These are phyloP conservation scores for Pythium coloratum DNA, from an alignment of 352 stramenopile genomes.

Conservation along the genomic window DNA sequence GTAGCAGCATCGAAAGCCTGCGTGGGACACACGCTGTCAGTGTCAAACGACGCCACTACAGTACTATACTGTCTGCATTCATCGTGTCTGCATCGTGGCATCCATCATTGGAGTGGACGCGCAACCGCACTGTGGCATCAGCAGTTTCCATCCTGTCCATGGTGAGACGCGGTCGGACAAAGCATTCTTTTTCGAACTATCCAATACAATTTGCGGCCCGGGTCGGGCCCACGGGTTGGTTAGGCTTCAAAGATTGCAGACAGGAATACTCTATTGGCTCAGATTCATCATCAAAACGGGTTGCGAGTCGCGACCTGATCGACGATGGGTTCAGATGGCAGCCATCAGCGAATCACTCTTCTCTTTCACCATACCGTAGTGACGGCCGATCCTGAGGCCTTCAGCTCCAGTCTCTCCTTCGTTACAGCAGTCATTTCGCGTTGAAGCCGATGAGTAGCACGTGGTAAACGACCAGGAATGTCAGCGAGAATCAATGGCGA, in stretches of 20 bases:
- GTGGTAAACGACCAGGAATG: too few relatives aligned
- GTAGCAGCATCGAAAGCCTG: too few relatives aligned
- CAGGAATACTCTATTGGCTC: not conserved
- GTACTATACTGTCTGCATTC: too few relatives aligned
- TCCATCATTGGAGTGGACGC: too few relatives aligned
- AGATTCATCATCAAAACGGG: not conserved
- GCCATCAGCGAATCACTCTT: not conserved
- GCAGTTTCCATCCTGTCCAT: too few relatives aligned
- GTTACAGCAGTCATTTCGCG: not conserved
- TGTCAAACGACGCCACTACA: too few relatives aligned
- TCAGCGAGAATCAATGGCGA: too few relatives aligned
- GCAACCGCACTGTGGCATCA: not conserved
- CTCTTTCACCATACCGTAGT: not conserved
- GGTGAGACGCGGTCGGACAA: not conserved
- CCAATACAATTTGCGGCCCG: not conserved
- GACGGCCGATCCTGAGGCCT: not conserved
- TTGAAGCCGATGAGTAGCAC: not conserved
- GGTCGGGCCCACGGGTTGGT: not conserved
- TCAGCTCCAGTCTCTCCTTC: not conserved
- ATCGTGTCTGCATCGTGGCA: too few relatives aligned
- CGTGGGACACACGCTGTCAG: too few relatives aligned
- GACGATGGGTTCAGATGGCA: not conserved
- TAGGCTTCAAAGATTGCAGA: too few relatives aligned
- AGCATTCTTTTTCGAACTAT: not conserved
- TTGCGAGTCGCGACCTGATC: not conserved